phyloP scores from a whole-genome alignment of 768 basidiomycete species.

The Russula sp. region DNA sequence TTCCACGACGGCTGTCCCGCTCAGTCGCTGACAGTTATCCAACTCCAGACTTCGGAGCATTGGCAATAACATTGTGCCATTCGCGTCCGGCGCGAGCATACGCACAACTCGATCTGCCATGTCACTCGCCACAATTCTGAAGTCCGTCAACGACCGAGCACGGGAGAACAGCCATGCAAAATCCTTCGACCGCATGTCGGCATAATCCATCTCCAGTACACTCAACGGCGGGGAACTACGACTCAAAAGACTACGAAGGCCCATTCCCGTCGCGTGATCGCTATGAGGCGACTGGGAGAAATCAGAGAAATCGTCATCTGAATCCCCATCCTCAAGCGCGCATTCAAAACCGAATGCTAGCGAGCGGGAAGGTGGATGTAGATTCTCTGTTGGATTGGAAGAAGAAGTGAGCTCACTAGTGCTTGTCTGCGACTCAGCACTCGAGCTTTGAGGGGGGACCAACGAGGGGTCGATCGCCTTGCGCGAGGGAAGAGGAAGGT shows the following conservation, averaged over 20 bases:
- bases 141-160: slow-evolving; percentile 53
- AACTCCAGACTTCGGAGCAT: slow-evolving; percentile 51
- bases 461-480: slow-evolving; percentile 17
- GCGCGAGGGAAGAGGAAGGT: slow-evolving; percentile 33
- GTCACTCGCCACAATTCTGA: slow-evolving; percentile 75
- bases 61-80: slow-evolving; percentile 49
- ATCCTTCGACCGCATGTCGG: slow-evolving; percentile 82
- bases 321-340: slow-evolving; percentile 58
- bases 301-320: slow-evolving; percentile 71
- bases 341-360: slow-evolving; percentile 20
- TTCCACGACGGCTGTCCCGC: slow-evolving; percentile 55
- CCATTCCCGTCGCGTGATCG: slow-evolving; percentile 79
- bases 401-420: neutral
- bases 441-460: neutral
- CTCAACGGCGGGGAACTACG: slow-evolving; percentile 62
- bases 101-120: slow-evolving; percentile 72
- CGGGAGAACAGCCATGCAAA: slow-evolving; percentile 65
- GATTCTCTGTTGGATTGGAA: neutral
- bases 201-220: slow-evolving; percentile 73
- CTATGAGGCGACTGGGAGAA: slow-evolving; percentile 75
- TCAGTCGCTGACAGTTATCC: slow-evolving; percentile 60
- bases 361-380: neutral
- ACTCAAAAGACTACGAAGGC: slow-evolving; percentile 59
- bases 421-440: neutral
- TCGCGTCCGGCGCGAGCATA: slow-evolving; percentile 49